A percentile compares a stretch with the other conserved stretches of the same genome.
phyloP scores from a whole-genome alignment of 371 early-diverging fungal species.

The Circinella minor region DNA sequence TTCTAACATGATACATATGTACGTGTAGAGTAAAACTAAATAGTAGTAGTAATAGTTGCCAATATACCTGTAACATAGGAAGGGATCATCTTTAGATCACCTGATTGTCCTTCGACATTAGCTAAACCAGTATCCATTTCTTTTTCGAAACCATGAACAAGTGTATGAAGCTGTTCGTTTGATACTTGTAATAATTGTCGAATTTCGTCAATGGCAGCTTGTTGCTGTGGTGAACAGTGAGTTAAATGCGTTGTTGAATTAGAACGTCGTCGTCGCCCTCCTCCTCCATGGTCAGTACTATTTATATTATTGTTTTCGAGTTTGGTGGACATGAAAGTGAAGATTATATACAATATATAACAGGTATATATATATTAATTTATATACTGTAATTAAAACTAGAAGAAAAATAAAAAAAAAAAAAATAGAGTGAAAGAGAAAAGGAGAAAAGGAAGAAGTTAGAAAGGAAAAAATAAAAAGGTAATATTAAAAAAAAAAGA shows the following conservation, averaged over 20 bases:
- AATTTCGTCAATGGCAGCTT: constrained; percentile 31
- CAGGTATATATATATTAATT: too few relatives aligned
- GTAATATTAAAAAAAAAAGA: too few relatives aligned
- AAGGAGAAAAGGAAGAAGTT: too few relatives aligned
- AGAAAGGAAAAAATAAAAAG: too few relatives aligned
- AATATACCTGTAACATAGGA: constrained; percentile 47
- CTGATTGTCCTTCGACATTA: constrained; percentile 9
- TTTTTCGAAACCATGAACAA: constrained; percentile 40
- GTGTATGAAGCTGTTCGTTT: constrained; percentile 28
- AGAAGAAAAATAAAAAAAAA: too few relatives aligned
- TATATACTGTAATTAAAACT: too few relatives aligned
- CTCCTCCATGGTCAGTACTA: constrained; percentile 15
- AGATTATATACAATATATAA: too few relatives aligned
- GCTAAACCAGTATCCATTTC: constrained; percentile 53
- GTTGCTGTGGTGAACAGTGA: constrained; percentile 27
- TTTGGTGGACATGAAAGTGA: constrained; percentile 11
- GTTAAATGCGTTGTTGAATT: constrained; percentile 5
- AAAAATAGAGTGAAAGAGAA: too few relatives aligned
- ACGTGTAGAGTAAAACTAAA: too few relatives aligned
- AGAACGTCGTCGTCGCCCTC: constrained; percentile 20
- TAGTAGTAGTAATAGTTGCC: too few relatives aligned
- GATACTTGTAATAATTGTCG: constrained; percentile 40
- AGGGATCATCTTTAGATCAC: constrained; percentile 52
- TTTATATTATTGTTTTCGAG: not conserved
- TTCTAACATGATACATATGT: too few relatives aligned